A percentile compares a stretch with the other conserved stretches of the same genome.
Conservation (phyloP, 2,329 filamentous ascomycete species). For the Chlorencoelia australis region DNA sequence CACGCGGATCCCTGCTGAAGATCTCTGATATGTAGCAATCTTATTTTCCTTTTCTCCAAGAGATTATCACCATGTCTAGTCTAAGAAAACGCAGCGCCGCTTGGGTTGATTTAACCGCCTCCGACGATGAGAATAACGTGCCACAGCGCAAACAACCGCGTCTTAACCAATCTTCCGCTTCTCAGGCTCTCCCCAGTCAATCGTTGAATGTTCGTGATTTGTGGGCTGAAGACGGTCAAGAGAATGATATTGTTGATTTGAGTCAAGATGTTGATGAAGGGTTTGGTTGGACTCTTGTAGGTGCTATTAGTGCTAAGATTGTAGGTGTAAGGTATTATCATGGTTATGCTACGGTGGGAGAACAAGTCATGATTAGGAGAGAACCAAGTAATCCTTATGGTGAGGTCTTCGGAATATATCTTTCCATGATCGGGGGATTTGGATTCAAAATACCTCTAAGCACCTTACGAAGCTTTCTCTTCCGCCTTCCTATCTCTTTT, state of each 20-base stretch:
- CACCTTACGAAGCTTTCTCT: too few species aligned
- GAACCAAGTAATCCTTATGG: slow-evolving; percentile 62
- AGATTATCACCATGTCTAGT: slow-evolving; percentile 12
- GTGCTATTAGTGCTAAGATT: slow-evolving; percentile 34
- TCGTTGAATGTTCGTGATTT: slow-evolving; percentile 14
- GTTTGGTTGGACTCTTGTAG: slow-evolving; percentile 21
- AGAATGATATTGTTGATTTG: slow-evolving; percentile 22
- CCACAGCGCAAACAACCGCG: slow-evolving; percentile 22
- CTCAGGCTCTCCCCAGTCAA: slow-evolving; percentile 16
- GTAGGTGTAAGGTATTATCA: slow-evolving; percentile 48
- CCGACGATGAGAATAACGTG: slow-evolving; percentile 22
- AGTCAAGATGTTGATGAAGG: slow-evolving; percentile 25
- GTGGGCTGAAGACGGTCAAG: slow-evolving; percentile 15
- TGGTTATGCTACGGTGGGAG: slow-evolving; percentile 51
- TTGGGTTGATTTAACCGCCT: slow-evolving; percentile 34
- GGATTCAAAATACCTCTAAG: too few species aligned
- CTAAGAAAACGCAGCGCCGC: slow-evolving; percentile 30
- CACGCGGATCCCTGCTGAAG: too few species aligned
- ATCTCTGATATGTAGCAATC: too few species aligned
- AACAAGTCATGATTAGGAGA: slow-evolving; percentile 51
- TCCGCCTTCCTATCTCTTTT: too few species aligned
- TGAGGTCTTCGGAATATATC: too few species aligned
- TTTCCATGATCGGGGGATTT: too few species aligned
- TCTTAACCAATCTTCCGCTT: slow-evolving; percentile 2
- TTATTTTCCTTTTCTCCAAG: too few species aligned